phyloP scores from a whole-genome alignment of 2,329 filamentous ascomycete species.

The Aureobasidium sp. region DNA sequence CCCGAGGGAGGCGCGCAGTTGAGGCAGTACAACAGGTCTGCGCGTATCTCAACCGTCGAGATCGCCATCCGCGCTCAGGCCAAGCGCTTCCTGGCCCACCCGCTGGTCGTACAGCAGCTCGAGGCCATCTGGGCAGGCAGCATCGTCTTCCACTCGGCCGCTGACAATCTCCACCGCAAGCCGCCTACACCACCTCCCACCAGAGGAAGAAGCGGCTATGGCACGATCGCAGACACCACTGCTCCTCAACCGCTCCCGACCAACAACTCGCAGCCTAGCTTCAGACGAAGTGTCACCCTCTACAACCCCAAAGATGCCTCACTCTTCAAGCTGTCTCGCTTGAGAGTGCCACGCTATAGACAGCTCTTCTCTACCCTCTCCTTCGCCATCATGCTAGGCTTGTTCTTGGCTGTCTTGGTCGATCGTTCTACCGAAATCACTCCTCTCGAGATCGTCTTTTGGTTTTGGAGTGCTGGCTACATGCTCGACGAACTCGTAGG shows the following conservation, averaged over 20 bases:
- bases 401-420: conserved; percentile 76
- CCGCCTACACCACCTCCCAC: conserved; percentile 31
- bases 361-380: conserved; percentile 85
- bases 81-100: conserved; percentile 86
- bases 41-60: conserved; percentile 82
- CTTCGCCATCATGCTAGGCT: conserved; percentile 70
- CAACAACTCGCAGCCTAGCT: background rate
- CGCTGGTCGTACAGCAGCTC: conserved; percentile 86
- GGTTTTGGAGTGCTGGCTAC: conserved; percentile 96
- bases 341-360: conserved; percentile 84
- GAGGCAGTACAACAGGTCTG: conserved; percentile 49
- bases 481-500: conserved; percentile 95
- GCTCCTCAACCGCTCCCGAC: background rate
- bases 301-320: conserved; percentile 90
- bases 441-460: conserved; percentile 78
- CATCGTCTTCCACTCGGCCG: conserved; percentile 86
- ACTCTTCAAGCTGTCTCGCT: conserved; percentile 79
- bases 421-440: conserved; percentile 74
- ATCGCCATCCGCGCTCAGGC: conserved; percentile 87
- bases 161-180: conserved; percentile 71
- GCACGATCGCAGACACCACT: background rate
- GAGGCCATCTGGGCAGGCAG: conserved; percentile 95
- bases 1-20: conserved; percentile 32
- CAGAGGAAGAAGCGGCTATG: conserved; percentile 1
- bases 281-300: conserved; percentile 65